Evolutionary conservation across 176 grass and related monocot species (phyloP).

Genomic region (Leersia perrieri): DNA sequence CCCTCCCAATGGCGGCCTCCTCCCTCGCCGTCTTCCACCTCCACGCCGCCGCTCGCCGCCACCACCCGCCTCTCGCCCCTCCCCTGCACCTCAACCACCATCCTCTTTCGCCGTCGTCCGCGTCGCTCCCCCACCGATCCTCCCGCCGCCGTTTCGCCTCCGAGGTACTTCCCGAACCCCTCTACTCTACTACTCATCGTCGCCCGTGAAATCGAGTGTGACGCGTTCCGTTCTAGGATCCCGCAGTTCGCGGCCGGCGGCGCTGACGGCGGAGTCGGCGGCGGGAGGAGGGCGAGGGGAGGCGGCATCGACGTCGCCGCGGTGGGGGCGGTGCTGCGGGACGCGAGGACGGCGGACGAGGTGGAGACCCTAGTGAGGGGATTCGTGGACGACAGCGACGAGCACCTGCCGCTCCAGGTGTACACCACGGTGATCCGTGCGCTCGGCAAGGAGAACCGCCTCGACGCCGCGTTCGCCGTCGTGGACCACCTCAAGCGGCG

Average conservation of each 20-base stretch:
- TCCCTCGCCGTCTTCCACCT: background rate
- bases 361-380: slow-evolving; percentile 41
- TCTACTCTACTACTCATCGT: background rate
- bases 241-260: slow-evolving; percentile 14
- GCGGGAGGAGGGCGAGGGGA: background rate
- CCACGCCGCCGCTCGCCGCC: background rate
- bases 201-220: background rate
- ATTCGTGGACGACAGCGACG: slow-evolving; percentile 5
- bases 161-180: slow-evolving; percentile 28
- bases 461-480: slow-evolving; percentile 69
- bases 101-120: background rate
- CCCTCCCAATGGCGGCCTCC: slow-evolving; percentile 37
- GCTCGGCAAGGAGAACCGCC: slow-evolving; percentile 42
- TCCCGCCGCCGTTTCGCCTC: slow-evolving; percentile 1
- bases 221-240: slow-evolving; percentile 32
- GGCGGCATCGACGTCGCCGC: slow-evolving; percentile 52
- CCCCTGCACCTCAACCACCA: background rate
- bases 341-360: slow-evolving; percentile 57
- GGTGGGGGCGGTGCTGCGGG: slow-evolving; percentile 38
- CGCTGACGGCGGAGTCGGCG: background rate
- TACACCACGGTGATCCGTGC: slow-evolving; percentile 69
- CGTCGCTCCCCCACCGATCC: background rate
- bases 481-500: slow-evolving; percentile 67
- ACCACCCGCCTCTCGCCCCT: background rate
- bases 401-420: slow-evolving; percentile 62